Base-by-base conservation (phyloP, 2,329 filamentous ascomycete genomes). In the Epichloe festucae region DNA sequence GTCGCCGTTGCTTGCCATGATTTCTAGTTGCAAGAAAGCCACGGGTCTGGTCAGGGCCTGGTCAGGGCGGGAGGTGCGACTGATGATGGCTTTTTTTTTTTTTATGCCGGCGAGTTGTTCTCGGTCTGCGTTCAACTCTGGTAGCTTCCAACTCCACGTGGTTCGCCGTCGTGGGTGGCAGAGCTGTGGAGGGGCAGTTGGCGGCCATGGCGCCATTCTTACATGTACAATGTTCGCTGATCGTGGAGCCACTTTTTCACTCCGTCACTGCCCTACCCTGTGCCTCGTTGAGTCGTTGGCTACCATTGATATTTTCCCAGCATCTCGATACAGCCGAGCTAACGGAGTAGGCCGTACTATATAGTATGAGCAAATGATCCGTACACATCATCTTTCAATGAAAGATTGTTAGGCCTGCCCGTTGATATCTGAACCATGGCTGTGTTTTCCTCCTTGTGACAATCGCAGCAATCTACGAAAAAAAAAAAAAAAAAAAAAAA, bases 1-100 rank as follows among this genome's bases (percentile, higher is more conserved):
- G 11, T 64, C 61, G 50, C 56, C 59, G 55, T 64, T 62, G 49
- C 62, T 58, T 35, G 66, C 58, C 65, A 68, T 53, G 35, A 23
- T 38, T 10, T 4, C 27, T 31, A 4, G 27, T 31, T 31, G 27
- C 27, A 31, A 31, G 27, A 31, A 31, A 31, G 27, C 27, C 8
- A 11, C 27, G 19, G 19, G 10, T 43, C n/a, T 23, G 41, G 17
- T 31, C 19, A 23, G 41, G 12, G n/a, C 10, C n/a, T 23, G 41
- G 17, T 31, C 19, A 23, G 41, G 12, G n/a, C 10, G 40, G 17
- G 19, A 12, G 41, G 8, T 5, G 40, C 40, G 27, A 31, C 8
- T 31, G 8, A 31, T 11, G 27, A 31, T 31, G 27, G 27, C 27
- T 31, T 31, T 31, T 31, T 31, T 31, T 31, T 31, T 23, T 19